phyloP scores from a whole-genome alignment of 345 rosid species.

The Salix udensis region DNA sequence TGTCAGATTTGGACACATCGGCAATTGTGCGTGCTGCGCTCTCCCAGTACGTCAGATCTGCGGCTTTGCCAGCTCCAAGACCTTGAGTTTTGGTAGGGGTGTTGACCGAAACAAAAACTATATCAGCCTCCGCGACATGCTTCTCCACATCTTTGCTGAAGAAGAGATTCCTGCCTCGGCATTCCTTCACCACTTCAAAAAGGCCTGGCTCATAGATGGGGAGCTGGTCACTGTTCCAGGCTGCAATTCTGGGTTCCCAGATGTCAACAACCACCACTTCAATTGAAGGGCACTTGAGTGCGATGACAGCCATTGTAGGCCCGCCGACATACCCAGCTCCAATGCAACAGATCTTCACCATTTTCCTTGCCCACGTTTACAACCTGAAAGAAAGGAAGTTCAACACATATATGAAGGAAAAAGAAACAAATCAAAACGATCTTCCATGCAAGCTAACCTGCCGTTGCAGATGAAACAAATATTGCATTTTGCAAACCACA shows the following conservation, averaged over 20 bases:
- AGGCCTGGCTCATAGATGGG: conserved; percentile 95
- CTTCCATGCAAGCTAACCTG: no score
- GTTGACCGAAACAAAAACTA: conserved; percentile 86
- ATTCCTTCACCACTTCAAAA: conserved; percentile 69
- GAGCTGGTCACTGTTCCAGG: conserved; percentile 88
- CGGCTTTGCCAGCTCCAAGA: conserved; percentile 94
- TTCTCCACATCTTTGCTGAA: conserved; percentile 91
- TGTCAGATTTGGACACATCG: conserved; percentile 80
- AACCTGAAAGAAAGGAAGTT: conserved; percentile 15
- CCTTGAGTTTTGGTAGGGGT: conserved; percentile 89
- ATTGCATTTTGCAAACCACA: no score
- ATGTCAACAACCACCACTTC: conserved; percentile 91
- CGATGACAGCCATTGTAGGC: conserved; percentile 94
- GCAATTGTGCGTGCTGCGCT: conserved; percentile 95
- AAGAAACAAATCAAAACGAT: neutral
- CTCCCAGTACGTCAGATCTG: conserved; percentile 95
- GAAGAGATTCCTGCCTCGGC: conserved; percentile 84
- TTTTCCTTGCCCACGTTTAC: conserved; percentile 28
- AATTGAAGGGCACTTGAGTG: conserved; percentile 79
- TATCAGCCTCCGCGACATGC: conserved; percentile 75
- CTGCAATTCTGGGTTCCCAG: conserved; percentile 64
- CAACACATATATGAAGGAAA: neutral
- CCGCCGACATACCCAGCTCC: conserved; percentile 99
- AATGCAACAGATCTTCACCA: conserved; percentile 97
- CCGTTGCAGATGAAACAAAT: no score